A percentile compares a stretch with the other conserved stretches of the same genome.
phyloP scores from a whole-genome alignment of 2,329 filamentous ascomycete genomes.

The Claviceps sp. region DNA sequence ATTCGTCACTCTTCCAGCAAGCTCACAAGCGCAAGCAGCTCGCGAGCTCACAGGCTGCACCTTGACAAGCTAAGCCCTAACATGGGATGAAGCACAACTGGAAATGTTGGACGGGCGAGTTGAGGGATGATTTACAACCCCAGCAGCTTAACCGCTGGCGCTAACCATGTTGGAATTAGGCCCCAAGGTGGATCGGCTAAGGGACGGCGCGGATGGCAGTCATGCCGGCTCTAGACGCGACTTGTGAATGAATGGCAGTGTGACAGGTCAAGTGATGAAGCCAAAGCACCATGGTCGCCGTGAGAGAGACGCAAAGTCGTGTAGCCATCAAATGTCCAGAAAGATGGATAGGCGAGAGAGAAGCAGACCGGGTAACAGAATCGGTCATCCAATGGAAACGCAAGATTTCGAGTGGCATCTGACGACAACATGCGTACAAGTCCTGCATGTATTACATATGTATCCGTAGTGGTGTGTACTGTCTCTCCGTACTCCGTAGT shows the following conservation, averaged over 20 bases:
- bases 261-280: neutral
- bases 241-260: neutral
- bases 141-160: neutral
- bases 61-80: neutral
- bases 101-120: constrained; percentile 1
- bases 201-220: constrained; percentile 5
- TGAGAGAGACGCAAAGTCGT: neutral
- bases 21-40: no score
- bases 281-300: neutral
- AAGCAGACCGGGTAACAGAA: neutral
- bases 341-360: neutral
- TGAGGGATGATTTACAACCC: neutral
- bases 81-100: constrained; percentile 3
- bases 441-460: neutral
- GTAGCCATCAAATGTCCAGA: neutral
- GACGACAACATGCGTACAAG: neutral
- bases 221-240: neutral
- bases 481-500: no score
- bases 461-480: neutral
- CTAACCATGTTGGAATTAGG: neutral
- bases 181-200: neutral
- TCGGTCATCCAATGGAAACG: neutral
- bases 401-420: neutral
- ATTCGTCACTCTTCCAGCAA: neutral
- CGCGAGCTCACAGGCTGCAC: neutral